Conservation (phyloP, 768 basidiomycete genomes). For the Daedaleopsis sinensis region DNA sequence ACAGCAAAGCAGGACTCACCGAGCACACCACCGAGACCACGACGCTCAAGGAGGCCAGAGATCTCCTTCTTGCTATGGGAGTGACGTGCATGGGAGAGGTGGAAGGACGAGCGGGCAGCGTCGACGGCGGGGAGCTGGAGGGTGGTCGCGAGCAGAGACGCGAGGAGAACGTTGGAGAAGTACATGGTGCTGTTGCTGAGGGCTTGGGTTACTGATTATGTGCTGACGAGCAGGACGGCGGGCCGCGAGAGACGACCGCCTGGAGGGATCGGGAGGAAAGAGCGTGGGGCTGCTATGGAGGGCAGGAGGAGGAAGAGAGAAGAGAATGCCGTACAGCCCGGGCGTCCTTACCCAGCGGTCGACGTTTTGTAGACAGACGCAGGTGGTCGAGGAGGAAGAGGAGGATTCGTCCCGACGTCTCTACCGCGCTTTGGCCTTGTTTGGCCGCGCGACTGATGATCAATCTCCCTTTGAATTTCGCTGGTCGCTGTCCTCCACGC, state of each 20-base stretch:
- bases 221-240: conserved; percentile 36
- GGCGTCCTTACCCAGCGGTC: background rate
- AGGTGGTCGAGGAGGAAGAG: background rate
- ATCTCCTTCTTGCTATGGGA: conserved; percentile 30
- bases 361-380: conserved; percentile 3
- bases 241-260: conserved; percentile 32
- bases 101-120: conserved; percentile 44
- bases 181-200: conserved; percentile 14
- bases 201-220: conserved; percentile 25
- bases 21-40: conserved; percentile 14
- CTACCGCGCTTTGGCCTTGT: background rate
- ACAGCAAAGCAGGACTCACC: conserved; percentile 17
- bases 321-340: conserved; percentile 11
- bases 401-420: background rate
- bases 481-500: too few species aligned
- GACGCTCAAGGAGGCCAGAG: conserved; percentile 10
- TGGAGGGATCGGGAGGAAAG: conserved; percentile 36
- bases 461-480: background rate
- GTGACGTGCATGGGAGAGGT: conserved; percentile 39
- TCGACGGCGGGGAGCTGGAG: conserved; percentile 30
- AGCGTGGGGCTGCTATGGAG: conserved; percentile 41
- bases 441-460: conserved; percentile 4
- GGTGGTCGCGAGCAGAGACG: conserved; percentile 26
- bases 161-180: conserved; percentile 23
- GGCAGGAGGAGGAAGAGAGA: conserved; percentile 22